Conservation (phyloP, 257 asterid genomes). For the Solanum chiquidenum region DNA sequence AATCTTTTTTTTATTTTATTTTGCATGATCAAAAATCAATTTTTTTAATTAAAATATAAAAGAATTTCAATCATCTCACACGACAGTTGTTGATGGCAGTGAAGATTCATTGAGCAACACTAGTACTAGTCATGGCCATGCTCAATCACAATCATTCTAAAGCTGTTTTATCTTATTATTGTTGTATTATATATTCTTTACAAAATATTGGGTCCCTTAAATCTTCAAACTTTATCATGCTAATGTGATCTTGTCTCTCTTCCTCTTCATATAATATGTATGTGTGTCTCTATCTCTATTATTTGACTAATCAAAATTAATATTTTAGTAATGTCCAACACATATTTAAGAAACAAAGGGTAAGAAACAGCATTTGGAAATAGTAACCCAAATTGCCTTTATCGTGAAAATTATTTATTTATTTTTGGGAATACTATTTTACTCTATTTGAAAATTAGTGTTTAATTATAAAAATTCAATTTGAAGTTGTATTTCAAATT, state of each 20-base stretch:
- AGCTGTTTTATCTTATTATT: slow-evolving; percentile 1
- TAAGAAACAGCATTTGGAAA: not conserved
- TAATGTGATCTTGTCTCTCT: slow-evolving; percentile 38
- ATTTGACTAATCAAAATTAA: not conserved
- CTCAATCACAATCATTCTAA: slow-evolving; percentile 10
- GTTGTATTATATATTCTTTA: not conserved
- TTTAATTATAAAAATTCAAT: too few species aligned
- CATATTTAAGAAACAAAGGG: not conserved
- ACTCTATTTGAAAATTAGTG: not conserved
- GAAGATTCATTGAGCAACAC: slow-evolving; percentile 9
- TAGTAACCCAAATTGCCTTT: not conserved
- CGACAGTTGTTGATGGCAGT: accelerated
- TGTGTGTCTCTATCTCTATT: not conserved
- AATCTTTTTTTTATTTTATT: not conserved
- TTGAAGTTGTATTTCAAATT: not conserved
- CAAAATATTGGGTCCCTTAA: slow-evolving; percentile 16
- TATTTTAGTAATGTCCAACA: not conserved
- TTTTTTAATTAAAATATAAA: not conserved
- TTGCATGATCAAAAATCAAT: accelerated
- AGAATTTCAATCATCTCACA: not conserved
- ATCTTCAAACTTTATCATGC: slow-evolving; percentile 29
- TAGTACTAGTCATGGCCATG: slow-evolving; percentile 6
- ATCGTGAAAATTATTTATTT: not conserved
- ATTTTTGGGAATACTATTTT: not conserved
- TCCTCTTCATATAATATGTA: not conserved